These are phyloP conservation scores for Pythium volutum DNA, from an alignment of 352 stramenopile species.

Conservation along the genomic window DNA sequence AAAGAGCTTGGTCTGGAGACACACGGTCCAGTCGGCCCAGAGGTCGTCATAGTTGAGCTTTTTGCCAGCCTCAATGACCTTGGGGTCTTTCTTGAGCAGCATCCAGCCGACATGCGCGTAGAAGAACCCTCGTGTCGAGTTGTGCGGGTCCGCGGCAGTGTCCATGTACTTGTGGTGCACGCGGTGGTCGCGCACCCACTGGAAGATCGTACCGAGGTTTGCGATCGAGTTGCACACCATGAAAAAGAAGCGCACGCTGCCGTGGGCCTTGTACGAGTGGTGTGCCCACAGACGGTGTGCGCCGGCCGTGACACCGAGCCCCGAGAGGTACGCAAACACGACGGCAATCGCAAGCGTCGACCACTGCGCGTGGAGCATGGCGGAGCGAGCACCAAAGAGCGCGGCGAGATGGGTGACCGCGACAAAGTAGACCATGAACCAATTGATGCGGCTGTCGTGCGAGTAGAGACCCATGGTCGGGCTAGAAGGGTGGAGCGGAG, in stretches of 20 bases:
- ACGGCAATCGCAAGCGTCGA: conserved; percentile 90
- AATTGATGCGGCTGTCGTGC: too few relatives aligned
- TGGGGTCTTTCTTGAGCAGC: conserved; percentile 96
- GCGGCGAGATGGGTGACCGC: conserved; percentile 91
- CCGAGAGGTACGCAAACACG: conserved; percentile 93
- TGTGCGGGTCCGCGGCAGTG: conserved; percentile 93
- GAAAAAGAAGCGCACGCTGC: conserved; percentile 90
- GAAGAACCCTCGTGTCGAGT: conserved; percentile 98
- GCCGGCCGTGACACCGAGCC: conserved; percentile 97
- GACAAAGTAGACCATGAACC: conserved; percentile 98
- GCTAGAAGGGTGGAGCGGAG: too few relatives aligned
- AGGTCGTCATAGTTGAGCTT: conserved; percentile 98
- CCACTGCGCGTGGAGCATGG: conserved; percentile 68
- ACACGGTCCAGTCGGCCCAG: conserved; percentile 93
- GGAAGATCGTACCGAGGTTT: conserved; percentile 98
- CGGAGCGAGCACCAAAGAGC: conserved; percentile 75
- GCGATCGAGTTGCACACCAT: conserved; percentile 98
- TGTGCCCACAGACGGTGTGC: conserved; percentile 97
- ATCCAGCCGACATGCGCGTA: conserved; percentile 99
- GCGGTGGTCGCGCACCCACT: conserved; percentile 97
- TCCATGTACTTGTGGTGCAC: conserved; percentile 99
- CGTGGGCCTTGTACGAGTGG: conserved; percentile 93
- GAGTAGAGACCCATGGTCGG: too few relatives aligned
- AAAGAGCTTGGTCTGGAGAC: conserved; percentile 96
- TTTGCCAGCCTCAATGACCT: conserved; percentile 84